Base-by-base conservation (phyloP, 495 filamentous ascomycete species). In the Penicillium manginii region DNA sequence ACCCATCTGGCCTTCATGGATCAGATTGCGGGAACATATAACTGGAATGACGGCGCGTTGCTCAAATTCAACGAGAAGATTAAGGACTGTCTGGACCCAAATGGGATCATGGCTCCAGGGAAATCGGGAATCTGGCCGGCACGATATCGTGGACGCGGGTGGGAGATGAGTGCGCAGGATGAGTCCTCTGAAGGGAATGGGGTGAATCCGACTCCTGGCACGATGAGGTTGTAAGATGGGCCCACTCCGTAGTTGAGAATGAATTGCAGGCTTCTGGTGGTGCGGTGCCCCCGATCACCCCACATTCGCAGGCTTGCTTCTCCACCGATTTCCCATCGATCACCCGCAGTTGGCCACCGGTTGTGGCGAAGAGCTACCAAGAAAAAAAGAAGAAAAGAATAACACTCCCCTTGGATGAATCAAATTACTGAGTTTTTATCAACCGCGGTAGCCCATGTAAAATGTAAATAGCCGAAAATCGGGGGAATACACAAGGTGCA, bases 81-180 rank as follows among this genome's bases (percentile, higher is more conserved):
- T 19, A 86, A 86, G 74, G 79, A 86, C 58, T 75, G 79, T 17
- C 55, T 85, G 10, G 83, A 86, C 69, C 83, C 83, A 3, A 84
- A 84, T 60, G 80, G 81, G 0, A 84, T 86, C 39, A 65, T 86
- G 63, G 79, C 81, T 6, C 83, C 83, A 12, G 83, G 84, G 0
- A 77, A 79, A 40, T 78, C 72, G 49, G 84, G 84, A 0, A 82
- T 85, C 50, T 85, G 84, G 83, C 79, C 79, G 4, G 78, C 75
- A 64, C 65, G 65, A 22, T 86, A 85, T 64, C 52, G 57, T 23
- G 43, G 74, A 10, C 73, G 59, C n/a, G 59, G 53, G 12, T 61
- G 59, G 59, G 59, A 61, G 9, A 61, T 61, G 53, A 53, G 17
- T 19, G 54, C 40, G 3, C 29, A 18, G 31, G 42, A 57, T 18